Percentiles rank a stretch among this genome's conserved stretches.
These are phyloP conservation scores for Cystofilobasidium macerans DNA, from an alignment of 768 basidiomycete genomes.

Conservation along the genomic window DNA sequence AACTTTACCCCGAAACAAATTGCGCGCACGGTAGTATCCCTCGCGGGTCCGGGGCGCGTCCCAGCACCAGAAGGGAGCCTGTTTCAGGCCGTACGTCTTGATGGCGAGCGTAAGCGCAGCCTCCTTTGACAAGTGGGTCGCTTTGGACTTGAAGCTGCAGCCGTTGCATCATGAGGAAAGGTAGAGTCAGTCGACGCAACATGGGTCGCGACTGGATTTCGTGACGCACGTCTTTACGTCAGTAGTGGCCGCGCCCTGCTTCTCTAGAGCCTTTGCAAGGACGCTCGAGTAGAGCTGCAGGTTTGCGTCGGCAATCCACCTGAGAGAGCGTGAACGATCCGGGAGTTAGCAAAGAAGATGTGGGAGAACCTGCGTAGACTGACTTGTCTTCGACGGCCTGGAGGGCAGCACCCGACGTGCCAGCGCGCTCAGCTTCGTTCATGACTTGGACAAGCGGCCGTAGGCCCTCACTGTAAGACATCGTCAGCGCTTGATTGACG, in stretches of 20 bases:
- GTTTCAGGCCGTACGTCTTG: slow-evolving; percentile 60
- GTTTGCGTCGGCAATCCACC: slow-evolving; percentile 55
- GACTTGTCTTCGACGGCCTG: slow-evolving; percentile 84
- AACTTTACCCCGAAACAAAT: too few relatives aligned
- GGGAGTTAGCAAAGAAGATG: too few relatives aligned
- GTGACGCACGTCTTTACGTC: slow-evolving; percentile 8
- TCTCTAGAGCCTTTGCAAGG: slow-evolving; percentile 50
- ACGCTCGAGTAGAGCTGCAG: slow-evolving; percentile 66
- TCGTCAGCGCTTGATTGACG: too few relatives aligned
- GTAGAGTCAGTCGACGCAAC: neutral
- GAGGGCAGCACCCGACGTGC: slow-evolving; percentile 65
- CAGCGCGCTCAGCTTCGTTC: slow-evolving; percentile 68
- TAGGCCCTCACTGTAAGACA: slow-evolving; percentile 43
- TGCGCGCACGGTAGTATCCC: slow-evolving; percentile 59
- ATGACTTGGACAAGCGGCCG: slow-evolving; percentile 65
- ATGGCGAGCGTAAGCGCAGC: slow-evolving; percentile 65
- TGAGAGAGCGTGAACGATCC: neutral
- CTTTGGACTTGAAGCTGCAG: slow-evolving; percentile 11
- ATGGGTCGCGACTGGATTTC: too few relatives aligned
- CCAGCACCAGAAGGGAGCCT: slow-evolving; percentile 85
- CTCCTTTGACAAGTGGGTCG: slow-evolving; percentile 58
- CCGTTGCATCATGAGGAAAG: too few relatives aligned
- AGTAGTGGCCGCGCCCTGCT: slow-evolving; percentile 42
- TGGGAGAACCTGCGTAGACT: too few relatives aligned
- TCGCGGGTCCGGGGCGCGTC: slow-evolving; percentile 86